Evolutionary conservation across 768 basidiomycete species (phyloP).

Genomic region (Floccularia luteovirens): DNA sequence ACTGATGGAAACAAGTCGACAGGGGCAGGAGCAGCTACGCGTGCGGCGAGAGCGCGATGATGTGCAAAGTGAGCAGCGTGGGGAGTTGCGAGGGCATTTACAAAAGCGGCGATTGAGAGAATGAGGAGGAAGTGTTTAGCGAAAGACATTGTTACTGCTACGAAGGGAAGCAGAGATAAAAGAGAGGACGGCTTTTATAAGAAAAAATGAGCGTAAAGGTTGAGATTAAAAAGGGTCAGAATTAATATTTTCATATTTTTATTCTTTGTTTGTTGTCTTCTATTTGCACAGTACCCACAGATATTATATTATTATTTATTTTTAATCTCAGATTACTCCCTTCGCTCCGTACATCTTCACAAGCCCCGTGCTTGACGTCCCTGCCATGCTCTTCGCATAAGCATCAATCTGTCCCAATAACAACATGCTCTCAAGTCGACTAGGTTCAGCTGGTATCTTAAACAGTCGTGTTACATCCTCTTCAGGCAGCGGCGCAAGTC

Average conservation of each 20-base stretch:
- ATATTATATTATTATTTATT: neutral
- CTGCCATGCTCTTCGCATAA: slow-evolving; percentile 70
- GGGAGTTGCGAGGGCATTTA: slow-evolving; percentile 29
- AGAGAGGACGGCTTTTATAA: slow-evolving; percentile 1
- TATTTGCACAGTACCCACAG: neutral
- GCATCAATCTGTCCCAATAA: slow-evolving; percentile 84
- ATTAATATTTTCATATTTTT: neutral
- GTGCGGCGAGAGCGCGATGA: slow-evolving; percentile 36
- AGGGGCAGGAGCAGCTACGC: slow-evolving; percentile 25
- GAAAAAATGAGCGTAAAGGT: slow-evolving; percentile 1
- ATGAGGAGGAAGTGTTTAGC: slow-evolving; percentile 33
- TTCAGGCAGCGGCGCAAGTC: slow-evolving; percentile 79
- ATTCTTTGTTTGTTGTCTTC: neutral
- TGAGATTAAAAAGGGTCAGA: neutral
- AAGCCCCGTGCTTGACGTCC: slow-evolving; percentile 52
- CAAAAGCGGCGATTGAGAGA: slow-evolving; percentile 31
- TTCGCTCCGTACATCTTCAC: slow-evolving; percentile 81
- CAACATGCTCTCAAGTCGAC: slow-evolving; percentile 80
- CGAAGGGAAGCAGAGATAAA: slow-evolving; percentile 3
- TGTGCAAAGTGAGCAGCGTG: slow-evolving; percentile 30
- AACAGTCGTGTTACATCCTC: slow-evolving; percentile 80
- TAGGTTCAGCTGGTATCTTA: slow-evolving; percentile 86
- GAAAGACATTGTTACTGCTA: slow-evolving; percentile 27
- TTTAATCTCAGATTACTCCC: slow-evolving; percentile 13
- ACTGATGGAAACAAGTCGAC: slow-evolving; percentile 10